Evolutionary conservation across 495 filamentous ascomycete genomes (phyloP).

Genomic region (Sabuloglossum arenarium): DNA sequence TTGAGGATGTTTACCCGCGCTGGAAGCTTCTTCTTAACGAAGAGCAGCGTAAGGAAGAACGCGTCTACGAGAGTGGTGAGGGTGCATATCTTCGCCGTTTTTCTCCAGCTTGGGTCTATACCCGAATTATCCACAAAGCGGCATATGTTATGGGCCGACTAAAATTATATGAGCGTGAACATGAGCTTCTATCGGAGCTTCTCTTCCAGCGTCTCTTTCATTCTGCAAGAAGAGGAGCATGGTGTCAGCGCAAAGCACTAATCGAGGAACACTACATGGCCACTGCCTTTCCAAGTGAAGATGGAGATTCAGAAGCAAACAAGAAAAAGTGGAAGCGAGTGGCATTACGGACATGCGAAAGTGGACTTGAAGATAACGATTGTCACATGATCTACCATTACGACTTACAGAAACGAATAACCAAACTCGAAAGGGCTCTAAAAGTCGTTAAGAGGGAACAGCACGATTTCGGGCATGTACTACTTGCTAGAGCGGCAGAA

Average conservation of each 20-base stretch:
- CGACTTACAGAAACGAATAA: conserved; percentile 79
- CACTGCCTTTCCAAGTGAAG: conserved; percentile 28
- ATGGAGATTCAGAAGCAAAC: conserved; percentile 34
- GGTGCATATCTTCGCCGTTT: conserved; percentile 83
- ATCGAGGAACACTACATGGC: conserved; percentile 92
- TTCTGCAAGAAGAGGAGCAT: conserved; percentile 60
- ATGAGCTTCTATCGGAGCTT: conserved; percentile 52
- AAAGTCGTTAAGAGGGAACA: conserved; percentile 71
- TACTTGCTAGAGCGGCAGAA: conserved; percentile 50
- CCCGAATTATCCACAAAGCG: conserved; percentile 77
- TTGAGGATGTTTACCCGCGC: conserved; percentile 54
- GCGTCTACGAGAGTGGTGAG: conserved; percentile 63
- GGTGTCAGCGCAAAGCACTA: conserved; percentile 91
- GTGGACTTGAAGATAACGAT: conserved; percentile 64
- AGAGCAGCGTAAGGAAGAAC: conserved; percentile 64
- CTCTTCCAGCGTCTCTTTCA: conserved; percentile 73
- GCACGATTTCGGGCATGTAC: conserved; percentile 81
- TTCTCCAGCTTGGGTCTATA: conserved; percentile 84
- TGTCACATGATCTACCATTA: conserved; percentile 87
- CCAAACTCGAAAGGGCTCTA: conserved; percentile 69
- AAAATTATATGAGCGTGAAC: conserved; percentile 60
- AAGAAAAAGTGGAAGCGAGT: conserved; percentile 70
- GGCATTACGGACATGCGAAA: conserved; percentile 67
- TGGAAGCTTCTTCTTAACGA: conserved; percentile 57
- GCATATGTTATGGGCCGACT: conserved; percentile 62